Percentiles rank a stretch among this genome's conserved stretches.
Conservation (phyloP, 2,329 filamentous ascomycete species). For the Trichoderma sp. region DNA sequence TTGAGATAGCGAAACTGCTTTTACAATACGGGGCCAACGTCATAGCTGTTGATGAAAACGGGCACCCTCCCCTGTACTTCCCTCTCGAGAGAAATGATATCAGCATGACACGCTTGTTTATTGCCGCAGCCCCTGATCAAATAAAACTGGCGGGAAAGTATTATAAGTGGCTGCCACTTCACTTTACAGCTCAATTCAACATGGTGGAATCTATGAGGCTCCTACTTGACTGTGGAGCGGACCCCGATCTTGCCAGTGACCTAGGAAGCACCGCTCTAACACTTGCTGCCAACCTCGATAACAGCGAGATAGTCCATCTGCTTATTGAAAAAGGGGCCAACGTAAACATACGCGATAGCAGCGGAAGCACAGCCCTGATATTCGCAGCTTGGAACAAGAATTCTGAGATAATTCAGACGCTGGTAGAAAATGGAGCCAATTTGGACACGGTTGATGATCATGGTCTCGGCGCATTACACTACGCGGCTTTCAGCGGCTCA, state of each 20-base stretch:
- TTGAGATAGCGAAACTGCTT: not conserved
- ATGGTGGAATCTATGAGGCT: not conserved
- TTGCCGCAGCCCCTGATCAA: not conserved
- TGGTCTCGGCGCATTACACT: not conserved
- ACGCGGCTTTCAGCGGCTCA: not conserved
- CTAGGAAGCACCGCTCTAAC: not conserved
- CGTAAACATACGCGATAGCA: not conserved
- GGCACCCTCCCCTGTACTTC: not conserved
- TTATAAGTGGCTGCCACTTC: not conserved
- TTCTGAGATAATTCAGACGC: not conserved
- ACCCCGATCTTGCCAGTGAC: not conserved
- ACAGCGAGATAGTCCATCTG: not conserved
- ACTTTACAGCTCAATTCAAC: not conserved
- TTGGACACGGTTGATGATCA: not conserved
- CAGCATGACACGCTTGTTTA: not conserved
- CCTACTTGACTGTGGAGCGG: not conserved
- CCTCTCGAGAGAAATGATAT: not conserved
- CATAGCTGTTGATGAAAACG: not conserved
- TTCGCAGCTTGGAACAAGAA: not conserved
- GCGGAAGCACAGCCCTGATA: not conserved
- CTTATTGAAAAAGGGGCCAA: not conserved
- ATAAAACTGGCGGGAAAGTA: not conserved
- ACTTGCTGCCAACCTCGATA: not conserved
- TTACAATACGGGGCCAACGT: not conserved
- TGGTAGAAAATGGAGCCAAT: not conserved